Percentiles rank a stretch among this genome's conserved stretches.
These are phyloP conservation scores for Mortierella claussenii DNA, from an alignment of 192 early-diverging fungal genomes.

Conservation along the genomic window DNA sequence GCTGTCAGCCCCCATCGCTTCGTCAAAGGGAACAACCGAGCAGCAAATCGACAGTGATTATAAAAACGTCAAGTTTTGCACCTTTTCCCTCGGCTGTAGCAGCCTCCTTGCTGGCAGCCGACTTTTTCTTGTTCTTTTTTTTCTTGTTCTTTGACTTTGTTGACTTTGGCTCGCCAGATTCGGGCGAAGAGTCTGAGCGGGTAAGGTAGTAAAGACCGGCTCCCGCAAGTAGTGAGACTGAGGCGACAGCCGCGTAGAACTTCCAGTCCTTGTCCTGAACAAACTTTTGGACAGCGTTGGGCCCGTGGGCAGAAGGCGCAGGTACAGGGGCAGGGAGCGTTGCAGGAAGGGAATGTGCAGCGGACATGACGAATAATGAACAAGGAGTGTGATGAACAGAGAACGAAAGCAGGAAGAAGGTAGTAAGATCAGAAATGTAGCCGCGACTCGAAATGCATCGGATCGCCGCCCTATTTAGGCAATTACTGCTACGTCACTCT, in stretches of 20 bases:
- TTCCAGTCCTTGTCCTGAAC: slow-evolving; percentile 74
- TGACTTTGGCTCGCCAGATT: slow-evolving; percentile 54
- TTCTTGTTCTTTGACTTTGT: slow-evolving; percentile 56
- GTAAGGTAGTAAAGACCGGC: slow-evolving; percentile 75
- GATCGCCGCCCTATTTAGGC: no score
- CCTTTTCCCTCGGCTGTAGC: slow-evolving; percentile 30
- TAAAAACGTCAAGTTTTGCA: no score
- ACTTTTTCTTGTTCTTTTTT: slow-evolving; percentile 53
- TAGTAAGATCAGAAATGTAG: slow-evolving; percentile 9
- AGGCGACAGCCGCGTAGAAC: slow-evolving; percentile 73
- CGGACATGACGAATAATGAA: slow-evolving; percentile 18
- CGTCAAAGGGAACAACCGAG: no score
- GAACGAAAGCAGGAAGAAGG: slow-evolving; percentile 8
- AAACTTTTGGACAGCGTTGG: slow-evolving; percentile 57
- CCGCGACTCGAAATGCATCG: no score
- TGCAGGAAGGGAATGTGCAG: slow-evolving; percentile 32
- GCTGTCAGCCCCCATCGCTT: no score
- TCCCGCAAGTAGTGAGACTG: slow-evolving; percentile 67
- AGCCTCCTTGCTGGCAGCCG: slow-evolving; percentile 30
- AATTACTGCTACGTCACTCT: background rate
- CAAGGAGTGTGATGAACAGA: background rate
- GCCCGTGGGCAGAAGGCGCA: slow-evolving; percentile 10
- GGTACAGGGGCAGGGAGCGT: slow-evolving; percentile 40
- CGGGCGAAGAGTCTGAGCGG: slow-evolving; percentile 35
- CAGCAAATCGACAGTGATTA: no score